These are phyloP conservation scores for Neofusicoccum kwambonambiense DNA, from an alignment of 2,329 filamentous ascomycete species.

Conservation along the genomic window DNA sequence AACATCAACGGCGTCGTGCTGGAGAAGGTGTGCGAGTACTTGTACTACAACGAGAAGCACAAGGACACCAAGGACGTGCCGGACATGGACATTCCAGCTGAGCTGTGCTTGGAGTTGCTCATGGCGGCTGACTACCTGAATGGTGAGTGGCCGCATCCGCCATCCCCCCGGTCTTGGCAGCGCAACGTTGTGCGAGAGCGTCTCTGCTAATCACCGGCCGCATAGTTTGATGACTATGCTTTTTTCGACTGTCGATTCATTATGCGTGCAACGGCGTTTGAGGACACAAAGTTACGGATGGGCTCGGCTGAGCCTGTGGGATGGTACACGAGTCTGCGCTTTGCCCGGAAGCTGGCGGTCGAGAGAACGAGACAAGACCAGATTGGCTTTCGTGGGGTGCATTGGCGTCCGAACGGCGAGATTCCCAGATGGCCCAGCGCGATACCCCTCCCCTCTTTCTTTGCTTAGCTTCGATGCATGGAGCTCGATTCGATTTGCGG, in stretches of 20 bases:
- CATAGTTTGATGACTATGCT: constrained; percentile 4
- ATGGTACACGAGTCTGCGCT: background rate
- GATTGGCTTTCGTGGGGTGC: background rate
- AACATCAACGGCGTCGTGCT: constrained; percentile 74
- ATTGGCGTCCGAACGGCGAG: background rate
- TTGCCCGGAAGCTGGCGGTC: background rate
- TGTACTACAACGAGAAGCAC: constrained; percentile 78
- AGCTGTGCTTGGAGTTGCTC: constrained; percentile 74
- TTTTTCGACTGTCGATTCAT: background rate
- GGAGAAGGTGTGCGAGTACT: constrained; percentile 79
- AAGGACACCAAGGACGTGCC: constrained; percentile 69
- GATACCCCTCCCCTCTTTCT: background rate
- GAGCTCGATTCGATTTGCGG: background rate
- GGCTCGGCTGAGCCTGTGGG: background rate
- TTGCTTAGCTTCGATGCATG: background rate
- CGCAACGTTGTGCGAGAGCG: background rate
- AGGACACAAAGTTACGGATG: background rate
- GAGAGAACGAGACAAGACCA: background rate
- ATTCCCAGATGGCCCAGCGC: background rate
- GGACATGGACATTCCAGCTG: constrained; percentile 77
- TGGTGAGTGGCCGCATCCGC: constrained; percentile 30
- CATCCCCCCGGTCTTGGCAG: too few relatives aligned
- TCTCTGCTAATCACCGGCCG: background rate
- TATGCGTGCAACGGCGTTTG: background rate
- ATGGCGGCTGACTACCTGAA: constrained; percentile 77